Evolutionary conservation across 2,329 filamentous ascomycete genomes (phyloP).

Genomic region (Penicillium sp.): DNA sequence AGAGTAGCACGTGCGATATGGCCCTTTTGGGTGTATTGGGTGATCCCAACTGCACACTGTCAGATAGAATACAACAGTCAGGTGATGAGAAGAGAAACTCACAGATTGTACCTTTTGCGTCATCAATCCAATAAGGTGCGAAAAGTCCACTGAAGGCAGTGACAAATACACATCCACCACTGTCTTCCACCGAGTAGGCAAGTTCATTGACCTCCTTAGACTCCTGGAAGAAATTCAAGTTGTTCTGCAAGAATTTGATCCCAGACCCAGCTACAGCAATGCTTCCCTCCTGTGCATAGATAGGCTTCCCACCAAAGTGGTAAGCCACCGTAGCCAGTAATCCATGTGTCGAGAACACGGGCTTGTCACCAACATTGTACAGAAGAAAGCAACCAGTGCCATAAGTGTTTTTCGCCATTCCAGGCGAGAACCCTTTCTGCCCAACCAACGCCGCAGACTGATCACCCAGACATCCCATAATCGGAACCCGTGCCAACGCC

Average conservation of each 20-base stretch:
- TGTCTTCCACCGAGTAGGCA: constrained; percentile 59
- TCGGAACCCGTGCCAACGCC: constrained; percentile 57
- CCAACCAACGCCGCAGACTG: constrained; percentile 79
- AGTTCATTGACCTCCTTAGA: constrained; percentile 56
- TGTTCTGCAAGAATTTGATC: constrained; percentile 64
- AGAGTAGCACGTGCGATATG: constrained; percentile 83
- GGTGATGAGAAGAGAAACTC: constrained; percentile 25
- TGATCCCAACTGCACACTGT: constrained; percentile 57
- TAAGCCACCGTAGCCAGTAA: constrained; percentile 77
- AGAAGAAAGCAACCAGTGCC: constrained; percentile 82
- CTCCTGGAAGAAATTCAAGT: constrained; percentile 53
- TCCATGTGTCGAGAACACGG: constrained; percentile 74
- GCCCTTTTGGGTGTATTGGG: constrained; percentile 72
- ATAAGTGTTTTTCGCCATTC: constrained; percentile 82
- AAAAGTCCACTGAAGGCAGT: constrained; percentile 87
- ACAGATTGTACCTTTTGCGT: constrained; percentile 81
- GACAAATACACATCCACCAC: constrained; percentile 76
- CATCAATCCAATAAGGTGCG: constrained; percentile 89
- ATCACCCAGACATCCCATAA: constrained; percentile 74
- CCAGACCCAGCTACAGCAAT: constrained; percentile 74
- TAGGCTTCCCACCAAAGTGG: constrained; percentile 61
- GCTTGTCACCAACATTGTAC: constrained; percentile 76
- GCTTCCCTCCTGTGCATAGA: constrained; percentile 76
- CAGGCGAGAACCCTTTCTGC: constrained; percentile 72
- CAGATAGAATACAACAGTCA: background rate